Conservation (phyloP, 2,329 filamentous ascomycete species). For the Onygena corvina region DNA sequence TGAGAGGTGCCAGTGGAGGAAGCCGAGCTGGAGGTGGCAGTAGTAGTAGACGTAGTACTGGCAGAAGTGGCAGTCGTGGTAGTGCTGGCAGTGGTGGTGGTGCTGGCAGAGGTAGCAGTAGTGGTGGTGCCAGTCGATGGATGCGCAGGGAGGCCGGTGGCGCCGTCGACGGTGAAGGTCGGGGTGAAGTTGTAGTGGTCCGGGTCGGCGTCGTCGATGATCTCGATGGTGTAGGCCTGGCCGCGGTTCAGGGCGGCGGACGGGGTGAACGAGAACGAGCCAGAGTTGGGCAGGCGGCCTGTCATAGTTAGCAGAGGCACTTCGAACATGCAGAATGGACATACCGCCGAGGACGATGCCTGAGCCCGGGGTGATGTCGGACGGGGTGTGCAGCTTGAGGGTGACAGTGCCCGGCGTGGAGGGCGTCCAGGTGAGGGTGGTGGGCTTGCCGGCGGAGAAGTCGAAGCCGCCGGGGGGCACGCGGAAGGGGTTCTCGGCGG, state of each 20-base stretch:
- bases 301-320: constrained; percentile 6
- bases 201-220: constrained; percentile 37
- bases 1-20: constrained; percentile 20
- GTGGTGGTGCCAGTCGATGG: constrained; percentile 17
- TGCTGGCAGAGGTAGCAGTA: constrained; percentile 17
- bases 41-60: constrained; percentile 13
- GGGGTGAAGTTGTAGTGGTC: constrained; percentile 41
- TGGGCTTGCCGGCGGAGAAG: constrained; percentile 37
- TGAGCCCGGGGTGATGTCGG: constrained; percentile 29
- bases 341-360: constrained; percentile 36
- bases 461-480: constrained; percentile 32
- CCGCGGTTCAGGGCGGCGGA: constrained; percentile 31
- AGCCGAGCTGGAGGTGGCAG: constrained; percentile 15
- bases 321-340: constrained; percentile 16
- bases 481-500: constrained; percentile 39
- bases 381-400: constrained; percentile 39
- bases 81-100: constrained; percentile 19
- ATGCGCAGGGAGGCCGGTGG: constrained; percentile 27
- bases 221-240: constrained; percentile 43
- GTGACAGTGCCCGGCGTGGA: constrained; percentile 41
- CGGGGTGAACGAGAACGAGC: constrained; percentile 39
- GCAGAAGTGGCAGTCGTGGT: constrained; percentile 18
- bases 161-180: constrained; percentile 39
- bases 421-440: constrained; percentile 39
- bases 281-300: constrained; percentile 40